Evolutionary conservation across 306 rosid genomes (phyloP).

Genomic region (Cucurbita moschata): DNA sequence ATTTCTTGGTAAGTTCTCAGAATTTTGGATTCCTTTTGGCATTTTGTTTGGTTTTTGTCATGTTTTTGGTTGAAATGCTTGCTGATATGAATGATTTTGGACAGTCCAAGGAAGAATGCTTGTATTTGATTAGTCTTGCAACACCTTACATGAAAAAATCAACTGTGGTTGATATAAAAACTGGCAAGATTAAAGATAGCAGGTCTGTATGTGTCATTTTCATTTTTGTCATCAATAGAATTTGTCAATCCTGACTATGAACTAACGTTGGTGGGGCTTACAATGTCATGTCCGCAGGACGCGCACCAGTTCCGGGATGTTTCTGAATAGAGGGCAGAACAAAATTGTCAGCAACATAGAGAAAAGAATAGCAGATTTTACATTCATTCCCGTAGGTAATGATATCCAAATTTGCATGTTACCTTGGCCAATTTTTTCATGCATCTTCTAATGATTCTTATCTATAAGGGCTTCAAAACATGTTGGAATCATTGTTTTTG

Average conservation of each 20-base stretch:
- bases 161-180: slow-evolving; percentile 58
- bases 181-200: slow-evolving; percentile 68
- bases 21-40: neutral
- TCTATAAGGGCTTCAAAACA: neutral
- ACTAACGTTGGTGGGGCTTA: neutral
- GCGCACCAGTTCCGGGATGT: slow-evolving; percentile 85
- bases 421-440: neutral
- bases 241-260: neutral
- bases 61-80: neutral
- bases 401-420: neutral
- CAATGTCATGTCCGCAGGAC: slow-evolving; percentile 34
- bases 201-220: slow-evolving; percentile 30
- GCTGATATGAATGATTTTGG: slow-evolving; percentile 15
- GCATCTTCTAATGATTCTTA: neutral
- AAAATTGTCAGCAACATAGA: slow-evolving; percentile 49
- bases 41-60: neutral
- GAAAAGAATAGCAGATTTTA: slow-evolving; percentile 71
- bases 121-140: slow-evolving; percentile 61
- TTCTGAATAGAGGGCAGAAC: slow-evolving; percentile 71
- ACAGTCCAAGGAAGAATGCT: slow-evolving; percentile 92
- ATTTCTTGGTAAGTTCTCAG: slow-evolving; percentile 53
- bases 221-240: neutral
- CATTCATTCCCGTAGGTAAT: slow-evolving; percentile 76
- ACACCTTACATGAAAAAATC: slow-evolving; percentile 64
- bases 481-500: neutral